phyloP scores from a whole-genome alignment of 2,329 filamentous ascomycete genomes.

The Claviceps arundinis region DNA sequence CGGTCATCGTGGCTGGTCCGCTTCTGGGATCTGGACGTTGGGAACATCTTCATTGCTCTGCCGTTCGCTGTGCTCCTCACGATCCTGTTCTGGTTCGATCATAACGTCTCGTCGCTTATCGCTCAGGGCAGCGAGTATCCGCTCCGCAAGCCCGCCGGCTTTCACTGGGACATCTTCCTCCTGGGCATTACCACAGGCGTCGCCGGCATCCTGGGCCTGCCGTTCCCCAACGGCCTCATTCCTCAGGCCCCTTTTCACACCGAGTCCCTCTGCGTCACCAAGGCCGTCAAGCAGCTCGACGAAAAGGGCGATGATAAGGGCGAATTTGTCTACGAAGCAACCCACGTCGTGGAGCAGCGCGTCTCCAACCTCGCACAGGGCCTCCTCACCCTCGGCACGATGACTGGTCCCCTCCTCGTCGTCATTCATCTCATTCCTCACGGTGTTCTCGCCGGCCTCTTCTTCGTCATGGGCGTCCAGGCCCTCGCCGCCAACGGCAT shows the following conservation, averaged over 20 bases:
- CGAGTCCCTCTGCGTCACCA: constrained; percentile 60
- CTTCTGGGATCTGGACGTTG: constrained; percentile 65
- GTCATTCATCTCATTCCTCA: constrained; percentile 69
- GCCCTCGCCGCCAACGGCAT: constrained; percentile 67
- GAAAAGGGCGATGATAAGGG: constrained; percentile 43
- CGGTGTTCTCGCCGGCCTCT: constrained; percentile 65
- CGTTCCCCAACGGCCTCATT: constrained; percentile 73
- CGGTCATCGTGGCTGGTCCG: constrained; percentile 65
- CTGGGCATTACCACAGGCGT: constrained; percentile 66
- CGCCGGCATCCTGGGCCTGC: constrained; percentile 62
- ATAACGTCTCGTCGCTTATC: constrained; percentile 75
- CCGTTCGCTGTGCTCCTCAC: constrained; percentile 76
- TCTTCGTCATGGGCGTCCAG: constrained; percentile 76
- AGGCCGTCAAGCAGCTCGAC: constrained; percentile 35
- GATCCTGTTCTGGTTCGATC: constrained; percentile 80
- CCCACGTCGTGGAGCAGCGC: constrained; percentile 65
- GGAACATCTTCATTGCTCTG: constrained; percentile 70
- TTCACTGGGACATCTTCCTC: constrained; percentile 77
- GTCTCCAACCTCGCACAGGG: constrained; percentile 68
- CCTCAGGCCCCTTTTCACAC: constrained; percentile 78
- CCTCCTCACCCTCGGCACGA: constrained; percentile 64
- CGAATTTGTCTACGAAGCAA: constrained; percentile 35
- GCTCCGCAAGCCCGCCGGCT: constrained; percentile 66
- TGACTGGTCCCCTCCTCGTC: constrained; percentile 59
- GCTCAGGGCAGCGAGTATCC: constrained; percentile 75